phyloP scores from a whole-genome alignment of 139 green algal genomes.

The Dunaliella sp. region DNA sequence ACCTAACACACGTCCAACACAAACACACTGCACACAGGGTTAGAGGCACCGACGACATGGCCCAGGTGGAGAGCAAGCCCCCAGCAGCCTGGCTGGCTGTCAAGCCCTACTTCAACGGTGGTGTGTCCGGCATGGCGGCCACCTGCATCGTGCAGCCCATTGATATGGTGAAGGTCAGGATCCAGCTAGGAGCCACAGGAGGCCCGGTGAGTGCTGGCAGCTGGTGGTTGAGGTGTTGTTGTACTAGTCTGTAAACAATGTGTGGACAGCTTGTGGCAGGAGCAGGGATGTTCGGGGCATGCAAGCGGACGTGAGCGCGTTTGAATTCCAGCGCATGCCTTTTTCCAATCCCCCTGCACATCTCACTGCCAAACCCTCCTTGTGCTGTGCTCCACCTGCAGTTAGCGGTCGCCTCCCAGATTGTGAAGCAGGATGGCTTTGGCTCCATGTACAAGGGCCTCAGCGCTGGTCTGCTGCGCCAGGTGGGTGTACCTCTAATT shows the following conservation, averaged over 20 bases:
- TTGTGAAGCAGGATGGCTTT: slow-evolving; percentile 74
- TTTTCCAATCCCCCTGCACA: background rate
- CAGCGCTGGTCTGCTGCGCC: slow-evolving; percentile 90
- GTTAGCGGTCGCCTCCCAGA: slow-evolving; percentile 66
- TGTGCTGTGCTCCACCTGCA: slow-evolving; percentile 24
- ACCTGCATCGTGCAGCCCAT: slow-evolving; percentile 93
- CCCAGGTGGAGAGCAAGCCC: slow-evolving; percentile 10
- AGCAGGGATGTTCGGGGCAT: too few species aligned
- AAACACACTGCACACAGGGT: background rate
- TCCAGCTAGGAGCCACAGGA: slow-evolving; percentile 92
- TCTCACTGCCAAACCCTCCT: background rate
- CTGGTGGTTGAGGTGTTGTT: background rate
- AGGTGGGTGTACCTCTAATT: too few species aligned
- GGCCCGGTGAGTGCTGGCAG: slow-evolving; percentile 65
- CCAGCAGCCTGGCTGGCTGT: slow-evolving; percentile 71
- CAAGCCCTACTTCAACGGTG: slow-evolving; percentile 98
- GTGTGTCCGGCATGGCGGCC: slow-evolving; percentile 83
- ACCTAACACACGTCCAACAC: background rate
- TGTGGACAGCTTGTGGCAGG: background rate
- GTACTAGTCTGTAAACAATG: too few species aligned
- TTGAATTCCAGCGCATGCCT: too few species aligned
- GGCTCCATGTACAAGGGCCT: slow-evolving; percentile 91
- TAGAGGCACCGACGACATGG: background rate
- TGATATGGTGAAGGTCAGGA: slow-evolving; percentile 96
- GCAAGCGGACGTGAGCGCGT: too few species aligned